Evolutionary conservation across 2,329 filamentous ascomycete species (phyloP), one percentile per base, ranked within the genome.

Genomic region (Alternaria consortialis): DNA sequence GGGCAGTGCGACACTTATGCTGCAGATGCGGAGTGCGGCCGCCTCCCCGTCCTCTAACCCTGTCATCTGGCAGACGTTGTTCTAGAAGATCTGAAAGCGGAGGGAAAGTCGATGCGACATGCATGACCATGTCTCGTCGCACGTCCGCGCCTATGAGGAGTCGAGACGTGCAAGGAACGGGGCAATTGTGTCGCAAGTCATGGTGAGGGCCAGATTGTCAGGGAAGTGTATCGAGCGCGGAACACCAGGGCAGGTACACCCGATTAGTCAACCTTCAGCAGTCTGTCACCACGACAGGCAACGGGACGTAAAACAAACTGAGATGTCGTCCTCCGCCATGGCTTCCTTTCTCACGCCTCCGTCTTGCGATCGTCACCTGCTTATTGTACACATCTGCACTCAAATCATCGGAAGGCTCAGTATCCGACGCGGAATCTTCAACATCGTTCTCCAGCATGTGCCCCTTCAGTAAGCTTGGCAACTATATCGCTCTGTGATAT

Each of bases 291-390:
- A 60, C 58, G 60, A 65, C 58, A 58, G 57, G 62, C 63, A 65
- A 67, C 73, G 69, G 70, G 60, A 55, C 66, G 68, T 75, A 75
- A 77, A 77, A 76, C 74, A 77, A 70, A 67, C 68, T 70, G 66
- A 71, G 65, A 72, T 75, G 70, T 74, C 72, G 72, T 64, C 73
- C 65, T 71, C 74, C 74, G 74, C 70, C 53, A 64, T 66, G 58
- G 62, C 67, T 61, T 66, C 58, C 67, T 63, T 66, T 63, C 60
- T 62, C 60, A 53, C 55, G 62, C 62, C 54, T 58, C 40, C 64
- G 58, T 67, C 64, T 66, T 60, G 56, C 63, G 66, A 64, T 65
- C 53, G 60, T 66, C 66, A 62, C 54, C 62, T 58, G 60, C 58
- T 66, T 63, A 58, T 60, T 66, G 62, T 62, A 51, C 54, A 56